Evolutionary conservation across 768 basidiomycete species (phyloP), one percentile per base, ranked within the genome.

Genomic region (Leccinum longicurvipes): DNA sequence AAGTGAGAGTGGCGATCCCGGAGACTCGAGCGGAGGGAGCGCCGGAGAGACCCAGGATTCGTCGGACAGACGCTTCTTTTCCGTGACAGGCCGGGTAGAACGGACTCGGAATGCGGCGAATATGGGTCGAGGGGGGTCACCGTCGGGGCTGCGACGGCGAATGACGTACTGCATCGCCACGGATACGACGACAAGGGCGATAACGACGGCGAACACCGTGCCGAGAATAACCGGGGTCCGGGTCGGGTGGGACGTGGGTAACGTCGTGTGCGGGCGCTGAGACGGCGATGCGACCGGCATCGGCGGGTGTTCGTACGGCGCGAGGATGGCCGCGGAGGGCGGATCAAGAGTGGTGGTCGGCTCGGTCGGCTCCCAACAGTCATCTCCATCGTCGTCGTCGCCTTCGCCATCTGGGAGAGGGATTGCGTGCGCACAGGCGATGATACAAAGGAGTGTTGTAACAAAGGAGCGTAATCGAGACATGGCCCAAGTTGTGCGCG

Each of bases 31-130:
- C 1, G 23, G 8, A 6, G 64, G 57, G 19, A 66, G 55, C 4
- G 17, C 4, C 0, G 63, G 65, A 0, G 65, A 62, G 51, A 66
- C 65, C 65, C 65, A 67, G 5, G 65, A 67, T 15, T 67, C 65
- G 24, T 67, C 59, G 1, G 66, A 67, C 21, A 67, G 63, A n/a
- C 66, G 63, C 23, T 47, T 62, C 65, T 55, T 50, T 59, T 55
- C 42, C 12, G 41, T 4, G 41, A 19, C 9, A 3, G 57, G 27
- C n/a, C 34, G 31, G 14, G 1, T 53, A 5, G 21, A 23, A 8
- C 42, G 36, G 39, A 55, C 47, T 19, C 50, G 31, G 29, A 62
- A 49, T 6, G 49, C 27, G 17, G 29, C 10, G 28, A 64, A 55
- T 29, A 36, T 41, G 9, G 51, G 29, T 48, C 45, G 49, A 27